Percentiles rank a stretch among this genome's conserved stretches.
Evolutionary conservation across 75 land plant species (phyloP).

Genomic region (Cryptomeria japonica): DNA sequence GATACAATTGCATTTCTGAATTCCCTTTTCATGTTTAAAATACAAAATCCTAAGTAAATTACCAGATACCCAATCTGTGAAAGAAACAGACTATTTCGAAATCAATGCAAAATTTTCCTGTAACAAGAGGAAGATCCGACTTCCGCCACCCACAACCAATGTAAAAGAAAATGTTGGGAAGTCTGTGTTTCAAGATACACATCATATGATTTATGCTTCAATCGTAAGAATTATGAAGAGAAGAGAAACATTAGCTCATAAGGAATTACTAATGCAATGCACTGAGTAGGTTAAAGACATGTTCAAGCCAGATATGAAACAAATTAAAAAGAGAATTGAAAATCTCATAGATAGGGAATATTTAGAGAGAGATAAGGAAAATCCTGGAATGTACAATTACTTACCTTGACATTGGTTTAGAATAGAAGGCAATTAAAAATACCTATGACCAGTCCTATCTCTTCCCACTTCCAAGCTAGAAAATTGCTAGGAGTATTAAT

Average conservation of each 20-base stretch:
- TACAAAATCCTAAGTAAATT: conserved; percentile 67
- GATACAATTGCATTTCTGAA: conserved; percentile 62
- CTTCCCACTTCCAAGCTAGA: no score
- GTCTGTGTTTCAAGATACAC: conserved; percentile 83
- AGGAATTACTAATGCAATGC: conserved; percentile 78
- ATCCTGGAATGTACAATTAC: conserved; percentile 74
- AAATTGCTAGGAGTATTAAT: no score
- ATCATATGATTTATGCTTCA: conserved; percentile 85
- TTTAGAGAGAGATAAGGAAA: conserved; percentile 81
- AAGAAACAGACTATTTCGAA: conserved; percentile 67
- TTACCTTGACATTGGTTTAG: conserved; percentile 44
- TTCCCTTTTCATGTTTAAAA: conserved; percentile 78
- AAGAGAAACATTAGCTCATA: conserved; percentile 72
- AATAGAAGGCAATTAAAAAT: no score
- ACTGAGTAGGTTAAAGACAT: conserved; percentile 45
- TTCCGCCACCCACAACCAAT: conserved; percentile 47
- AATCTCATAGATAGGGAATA: conserved; percentile 52
- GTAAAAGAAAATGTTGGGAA: conserved; percentile 86
- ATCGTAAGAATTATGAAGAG: conserved; percentile 96
- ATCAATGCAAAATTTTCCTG: conserved; percentile 89
- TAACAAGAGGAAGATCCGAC: conserved; percentile 49
- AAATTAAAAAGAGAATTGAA: conserved; percentile 50
- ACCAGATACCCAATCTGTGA: conserved; percentile 26
- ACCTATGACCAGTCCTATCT: no score
- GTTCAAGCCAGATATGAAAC: conserved; percentile 44